Evolutionary conservation across 305 asterid species (phyloP), one percentile per base, ranked within the genome.

Genomic region (Fraxinus ornus): DNA sequence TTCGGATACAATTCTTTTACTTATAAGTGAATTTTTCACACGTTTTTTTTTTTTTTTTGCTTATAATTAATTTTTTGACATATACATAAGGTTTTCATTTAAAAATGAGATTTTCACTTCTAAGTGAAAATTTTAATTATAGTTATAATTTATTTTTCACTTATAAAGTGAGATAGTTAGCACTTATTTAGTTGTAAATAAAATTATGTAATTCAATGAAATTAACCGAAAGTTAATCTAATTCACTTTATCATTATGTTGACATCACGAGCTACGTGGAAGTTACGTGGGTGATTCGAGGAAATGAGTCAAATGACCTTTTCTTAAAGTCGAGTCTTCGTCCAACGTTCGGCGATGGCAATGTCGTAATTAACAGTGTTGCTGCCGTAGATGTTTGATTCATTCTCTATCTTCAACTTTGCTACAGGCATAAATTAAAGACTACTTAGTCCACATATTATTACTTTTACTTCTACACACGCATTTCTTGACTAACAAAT

Each of bases 401-500:
- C 77, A 39, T 76, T 84, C 55, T 47, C n/a, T 32, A 2, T 47
- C 55, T 3, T 47, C n/a, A 47, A 47, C 55, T 12, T 47, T 47
- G 17, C 49, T 41, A 41, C 49, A 41, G 49, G 3, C 49, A 41
- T 2, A 9, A 39, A 24, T 39, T 9, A 39, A 39, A 8, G 47
- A 39, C 47, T 39, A 37, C 10, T 37, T 37, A 37, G 44, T 8
- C 49, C 7, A 8, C 10, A 9, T 8, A 39, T 9, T 41, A 78
- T 79, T 49, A 70, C 70, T 26, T 82, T 79, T 70, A 10, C 17
- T 12, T 9, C 1, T 0, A 10, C 30, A 22, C 85, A 85, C 80
- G 87, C 88, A 86, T 79, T 85, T 81, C 44, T 87, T 87, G 87
- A 87, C 87, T 79, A 35, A 35, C 4, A 5, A 62, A 81, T 57